These are phyloP conservation scores for Metschnikowia corniflorae DNA, from an alignment of 805 yeast genomes.

Conservation along the genomic window DNA sequence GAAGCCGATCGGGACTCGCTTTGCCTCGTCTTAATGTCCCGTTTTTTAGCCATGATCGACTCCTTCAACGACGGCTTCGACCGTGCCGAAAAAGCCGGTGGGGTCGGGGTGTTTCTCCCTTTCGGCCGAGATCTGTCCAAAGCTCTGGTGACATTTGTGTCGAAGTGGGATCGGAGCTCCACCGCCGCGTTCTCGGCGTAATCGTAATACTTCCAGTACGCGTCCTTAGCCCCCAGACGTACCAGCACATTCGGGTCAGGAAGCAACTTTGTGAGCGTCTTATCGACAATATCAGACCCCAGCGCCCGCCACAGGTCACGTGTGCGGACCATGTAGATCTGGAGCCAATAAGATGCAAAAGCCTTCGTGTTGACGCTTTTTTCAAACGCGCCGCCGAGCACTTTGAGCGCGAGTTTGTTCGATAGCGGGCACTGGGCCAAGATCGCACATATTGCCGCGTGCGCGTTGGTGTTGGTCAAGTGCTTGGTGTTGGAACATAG, in stretches of 20 bases:
- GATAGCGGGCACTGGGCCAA: constrained; percentile 54
- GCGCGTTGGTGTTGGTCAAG: constrained; percentile 57
- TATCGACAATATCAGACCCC: constrained; percentile 42
- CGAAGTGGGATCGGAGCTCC: constrained; percentile 36
- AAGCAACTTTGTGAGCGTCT: constrained; percentile 56
- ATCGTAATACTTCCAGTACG: constrained; percentile 67
- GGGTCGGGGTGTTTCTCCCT: background rate
- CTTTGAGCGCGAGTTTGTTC: constrained; percentile 47
- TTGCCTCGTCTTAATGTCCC: constrained; percentile 30
- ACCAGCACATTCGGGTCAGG: constrained; percentile 79
- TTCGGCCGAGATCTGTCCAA: constrained; percentile 57
- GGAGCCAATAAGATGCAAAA: constrained; percentile 68
- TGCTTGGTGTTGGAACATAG: constrained; percentile 59
- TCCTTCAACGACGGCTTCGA: constrained; percentile 48
- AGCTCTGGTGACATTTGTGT: constrained; percentile 50
- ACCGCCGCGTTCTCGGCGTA: constrained; percentile 54
- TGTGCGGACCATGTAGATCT: constrained; percentile 55
- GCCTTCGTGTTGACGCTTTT: constrained; percentile 70
- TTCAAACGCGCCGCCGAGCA: constrained; percentile 55
- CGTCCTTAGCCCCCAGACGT: constrained; percentile 66
- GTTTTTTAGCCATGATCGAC: constrained; percentile 42
- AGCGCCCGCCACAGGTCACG: constrained; percentile 22
- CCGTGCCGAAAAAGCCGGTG: constrained; percentile 12
- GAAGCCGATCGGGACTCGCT: constrained; percentile 12
- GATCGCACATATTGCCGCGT: constrained; percentile 53